Conservation (phyloP, 441 rosid species). For the Croton setiger region DNA sequence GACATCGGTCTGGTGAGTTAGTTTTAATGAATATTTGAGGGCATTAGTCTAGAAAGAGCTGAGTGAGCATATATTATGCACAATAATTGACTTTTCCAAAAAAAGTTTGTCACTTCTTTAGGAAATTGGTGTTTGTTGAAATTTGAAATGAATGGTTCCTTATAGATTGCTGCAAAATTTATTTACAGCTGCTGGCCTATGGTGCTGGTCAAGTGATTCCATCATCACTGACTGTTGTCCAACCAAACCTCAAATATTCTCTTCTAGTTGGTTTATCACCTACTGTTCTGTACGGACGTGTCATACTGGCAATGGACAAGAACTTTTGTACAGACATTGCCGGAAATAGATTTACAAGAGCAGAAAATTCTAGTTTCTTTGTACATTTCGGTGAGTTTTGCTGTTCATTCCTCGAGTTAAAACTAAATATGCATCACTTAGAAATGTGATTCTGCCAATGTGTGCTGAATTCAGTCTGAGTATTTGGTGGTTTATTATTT, state of each 20-base stretch:
- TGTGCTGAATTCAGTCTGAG: slow-evolving; percentile 8
- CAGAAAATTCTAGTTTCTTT: slow-evolving; percentile 57
- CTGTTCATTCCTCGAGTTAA: slow-evolving; percentile 8
- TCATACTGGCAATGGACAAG: slow-evolving; percentile 70
- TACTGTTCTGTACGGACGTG: slow-evolving; percentile 50
- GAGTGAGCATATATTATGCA: neutral
- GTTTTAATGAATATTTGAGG: too few species aligned
- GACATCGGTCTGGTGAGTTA: neutral
- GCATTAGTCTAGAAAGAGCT: neutral
- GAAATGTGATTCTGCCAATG: neutral
- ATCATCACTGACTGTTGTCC: slow-evolving; percentile 52
- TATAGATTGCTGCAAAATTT: slow-evolving; percentile 12
- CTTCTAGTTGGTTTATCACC: slow-evolving; percentile 65
- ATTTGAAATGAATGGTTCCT: neutral
- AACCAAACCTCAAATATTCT: slow-evolving; percentile 56
- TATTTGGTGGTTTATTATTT: slow-evolving; percentile 26
- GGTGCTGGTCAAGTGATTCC: slow-evolving; percentile 89
- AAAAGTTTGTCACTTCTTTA: neutral
- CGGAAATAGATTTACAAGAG: slow-evolving; percentile 67
- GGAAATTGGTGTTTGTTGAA: neutral
- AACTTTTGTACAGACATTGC: slow-evolving; percentile 69
- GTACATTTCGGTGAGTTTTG: slow-evolving; percentile 72
- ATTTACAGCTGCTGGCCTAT: slow-evolving; percentile 78
- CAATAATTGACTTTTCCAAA: neutral
- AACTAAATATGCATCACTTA: neutral